Conservation (phyloP, 2,329 filamentous ascomycete genomes). For the Colletotrichum simmondsii region DNA sequence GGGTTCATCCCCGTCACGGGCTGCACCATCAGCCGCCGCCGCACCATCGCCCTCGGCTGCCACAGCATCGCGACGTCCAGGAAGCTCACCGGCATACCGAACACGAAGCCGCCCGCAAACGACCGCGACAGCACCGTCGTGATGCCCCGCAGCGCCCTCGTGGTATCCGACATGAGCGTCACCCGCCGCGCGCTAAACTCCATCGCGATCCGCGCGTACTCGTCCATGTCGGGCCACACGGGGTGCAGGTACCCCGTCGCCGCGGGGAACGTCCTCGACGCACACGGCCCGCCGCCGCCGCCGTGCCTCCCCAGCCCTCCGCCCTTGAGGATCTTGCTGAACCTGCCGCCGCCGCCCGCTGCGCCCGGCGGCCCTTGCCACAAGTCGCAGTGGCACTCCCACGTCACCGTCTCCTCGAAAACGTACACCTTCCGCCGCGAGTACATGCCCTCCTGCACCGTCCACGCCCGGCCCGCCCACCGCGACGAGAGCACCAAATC, state of each 20-base stretch:
- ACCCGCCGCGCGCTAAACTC: slow-evolving; percentile 54
- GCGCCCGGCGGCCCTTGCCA: slow-evolving; percentile 45
- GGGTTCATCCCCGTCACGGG: slow-evolving; percentile 39
- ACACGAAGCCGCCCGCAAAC: slow-evolving; percentile 55
- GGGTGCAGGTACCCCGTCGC: slow-evolving; percentile 51
- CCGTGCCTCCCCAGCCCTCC: slow-evolving; percentile 10
- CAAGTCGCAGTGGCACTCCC: slow-evolving; percentile 58
- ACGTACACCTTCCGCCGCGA: slow-evolving; percentile 55
- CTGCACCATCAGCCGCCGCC: slow-evolving; percentile 48
- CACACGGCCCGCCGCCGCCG: slow-evolving; percentile 38
- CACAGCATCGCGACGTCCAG: slow-evolving; percentile 57
- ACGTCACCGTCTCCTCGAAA: slow-evolving; percentile 54
- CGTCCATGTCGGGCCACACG: slow-evolving; percentile 58
- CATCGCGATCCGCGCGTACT: slow-evolving; percentile 55
- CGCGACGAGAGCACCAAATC: slow-evolving; percentile 51
- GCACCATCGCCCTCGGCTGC: slow-evolving; percentile 55
- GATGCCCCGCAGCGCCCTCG: slow-evolving; percentile 55
- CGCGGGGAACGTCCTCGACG: slow-evolving; percentile 43
- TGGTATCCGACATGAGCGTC: slow-evolving; percentile 53
- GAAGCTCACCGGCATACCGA: slow-evolving; percentile 59
- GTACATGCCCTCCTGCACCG: slow-evolving; percentile 55
- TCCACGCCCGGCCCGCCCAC: slow-evolving; percentile 56
- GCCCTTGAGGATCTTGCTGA: slow-evolving; percentile 39
- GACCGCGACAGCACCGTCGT: slow-evolving; percentile 53
- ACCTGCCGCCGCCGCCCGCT: slow-evolving; percentile 24